phyloP scores from a whole-genome alignment of 768 basidiomycete genomes.

The Boletellus ananiceps region DNA sequence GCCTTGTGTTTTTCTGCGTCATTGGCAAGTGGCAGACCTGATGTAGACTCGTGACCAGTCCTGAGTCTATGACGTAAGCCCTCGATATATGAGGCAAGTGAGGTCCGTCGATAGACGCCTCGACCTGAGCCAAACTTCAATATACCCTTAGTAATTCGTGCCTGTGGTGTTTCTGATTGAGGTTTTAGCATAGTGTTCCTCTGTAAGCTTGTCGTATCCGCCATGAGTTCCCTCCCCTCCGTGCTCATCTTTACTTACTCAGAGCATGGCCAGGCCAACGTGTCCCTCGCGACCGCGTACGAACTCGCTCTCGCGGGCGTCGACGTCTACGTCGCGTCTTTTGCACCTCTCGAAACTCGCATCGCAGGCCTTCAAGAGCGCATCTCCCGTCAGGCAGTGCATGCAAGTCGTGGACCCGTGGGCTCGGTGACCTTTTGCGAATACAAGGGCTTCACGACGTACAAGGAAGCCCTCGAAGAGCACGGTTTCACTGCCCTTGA shows the following conservation, averaged over 20 bases:
- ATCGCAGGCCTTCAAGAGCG: conserved; percentile 7
- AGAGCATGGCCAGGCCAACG: conserved; percentile 1
- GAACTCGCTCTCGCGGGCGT: conserved; percentile 11
- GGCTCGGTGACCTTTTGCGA: conserved; percentile 8
- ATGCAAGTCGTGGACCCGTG: not conserved
- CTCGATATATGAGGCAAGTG: too few relatives aligned
- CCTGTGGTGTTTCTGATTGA: too few relatives aligned
- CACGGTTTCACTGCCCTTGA: not conserved
- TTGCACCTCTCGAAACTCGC: conserved; percentile 6
- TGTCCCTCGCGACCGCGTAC: conserved; percentile 7
- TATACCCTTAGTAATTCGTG: too few relatives aligned
- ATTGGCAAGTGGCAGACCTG: too few relatives aligned
- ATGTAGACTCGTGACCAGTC: too few relatives aligned
- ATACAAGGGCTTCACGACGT: not conserved
- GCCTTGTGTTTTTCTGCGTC: too few relatives aligned
- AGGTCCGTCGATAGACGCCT: too few relatives aligned
- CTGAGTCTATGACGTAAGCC: too few relatives aligned
- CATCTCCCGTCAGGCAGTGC: not conserved
- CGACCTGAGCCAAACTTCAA: too few relatives aligned
- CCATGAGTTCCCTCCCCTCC: conserved; percentile 4
- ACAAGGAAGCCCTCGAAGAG: not conserved
- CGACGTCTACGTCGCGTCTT: conserved; percentile 10
- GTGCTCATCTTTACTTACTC: conserved; percentile 8
- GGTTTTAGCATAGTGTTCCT: too few relatives aligned
- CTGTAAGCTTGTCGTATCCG: not conserved